A percentile compares a stretch with the other conserved stretches of the same genome.
Conservation (phyloP, 495 filamentous ascomycete species). For the Penicillium robsamsonii region DNA sequence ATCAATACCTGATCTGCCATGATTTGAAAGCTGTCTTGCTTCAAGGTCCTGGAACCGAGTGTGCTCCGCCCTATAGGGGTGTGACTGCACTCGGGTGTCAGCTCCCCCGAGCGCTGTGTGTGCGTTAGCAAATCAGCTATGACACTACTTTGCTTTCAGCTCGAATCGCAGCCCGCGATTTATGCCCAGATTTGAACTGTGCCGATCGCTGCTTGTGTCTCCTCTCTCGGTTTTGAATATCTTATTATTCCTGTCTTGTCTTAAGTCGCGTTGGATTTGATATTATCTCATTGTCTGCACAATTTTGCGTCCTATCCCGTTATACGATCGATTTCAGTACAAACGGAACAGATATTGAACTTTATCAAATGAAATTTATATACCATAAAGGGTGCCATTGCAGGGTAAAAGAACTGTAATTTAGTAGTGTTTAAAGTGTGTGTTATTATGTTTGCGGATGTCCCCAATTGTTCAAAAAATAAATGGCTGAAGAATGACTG, state of each 20-base stretch:
- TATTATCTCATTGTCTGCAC: neutral
- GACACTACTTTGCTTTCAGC: neutral
- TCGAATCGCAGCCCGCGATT: neutral
- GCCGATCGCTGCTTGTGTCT: neutral
- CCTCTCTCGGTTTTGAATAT: no score
- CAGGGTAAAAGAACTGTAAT: neutral
- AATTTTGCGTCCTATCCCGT: neutral
- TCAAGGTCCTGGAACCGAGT: neutral
- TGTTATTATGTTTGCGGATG: no score
- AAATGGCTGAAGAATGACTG: neutral
- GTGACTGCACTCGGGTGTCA: neutral
- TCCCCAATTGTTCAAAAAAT: no score
- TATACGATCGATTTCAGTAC: neutral
- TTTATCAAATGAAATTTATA: neutral
- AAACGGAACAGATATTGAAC: neutral
- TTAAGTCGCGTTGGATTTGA: neutral
- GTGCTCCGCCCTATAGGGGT: neutral
- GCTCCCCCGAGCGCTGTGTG: neutral
- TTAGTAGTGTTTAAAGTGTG: no score
- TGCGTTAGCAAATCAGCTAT: neutral
- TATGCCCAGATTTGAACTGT: no score
- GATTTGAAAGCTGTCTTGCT: constrained; percentile 1
- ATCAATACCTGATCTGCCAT: neutral
- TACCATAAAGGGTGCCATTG: neutral
- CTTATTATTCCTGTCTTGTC: neutral